Base-by-base conservation (phyloP, 2,329 filamentous ascomycete genomes). In the Fusarium euwallaceae region DNA sequence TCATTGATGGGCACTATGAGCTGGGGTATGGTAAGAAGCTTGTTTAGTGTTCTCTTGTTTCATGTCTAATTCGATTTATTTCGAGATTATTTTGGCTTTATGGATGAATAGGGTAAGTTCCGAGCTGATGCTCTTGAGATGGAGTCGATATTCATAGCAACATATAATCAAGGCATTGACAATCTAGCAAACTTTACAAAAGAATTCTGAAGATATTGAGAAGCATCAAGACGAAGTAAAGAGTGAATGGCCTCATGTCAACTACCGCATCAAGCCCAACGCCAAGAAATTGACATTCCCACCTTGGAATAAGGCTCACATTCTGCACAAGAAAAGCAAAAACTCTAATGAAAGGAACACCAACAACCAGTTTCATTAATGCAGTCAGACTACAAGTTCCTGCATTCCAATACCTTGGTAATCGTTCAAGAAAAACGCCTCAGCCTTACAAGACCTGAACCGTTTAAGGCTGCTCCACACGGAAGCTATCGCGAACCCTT, bases 361-460 rank as follows among this genome's bases (percentile, higher is more conserved):
- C 11, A 55, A 29, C 17, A 55, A 55, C 2, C 11, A 29, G 27
- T 32, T 32, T n/a, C 17, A 32, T 55, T n/a, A 55, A 55, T 55
- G 27, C 48, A 32, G 6, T 4, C 17, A 29, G 22, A n/a, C 48
- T 5, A 29, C 29, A 53, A n/a, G 48, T 32, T 55, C 27, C 48
- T 20, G 48, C 48, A 20, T 55, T 55, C 17, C 27, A 55, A 55
- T 53, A 29, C 24, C 48, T 55, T 55, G 48, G 48, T 32, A 55
- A 55, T 27, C 48, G 48, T 27, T 34, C 32, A 22, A 22, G 3
- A 22, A 32, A 48, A 53, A 53, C 48, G 48, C 9, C 48, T 55
- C 48, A 55, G 48, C 48, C 48, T 32, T 55, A 55, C 48, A 55
- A 32, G 48, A 29, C 27, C 10, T 32, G 17, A 53, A 55, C 48